Evolutionary conservation across 768 basidiomycete genomes (phyloP).

Genomic region (Epithele typhae): DNA sequence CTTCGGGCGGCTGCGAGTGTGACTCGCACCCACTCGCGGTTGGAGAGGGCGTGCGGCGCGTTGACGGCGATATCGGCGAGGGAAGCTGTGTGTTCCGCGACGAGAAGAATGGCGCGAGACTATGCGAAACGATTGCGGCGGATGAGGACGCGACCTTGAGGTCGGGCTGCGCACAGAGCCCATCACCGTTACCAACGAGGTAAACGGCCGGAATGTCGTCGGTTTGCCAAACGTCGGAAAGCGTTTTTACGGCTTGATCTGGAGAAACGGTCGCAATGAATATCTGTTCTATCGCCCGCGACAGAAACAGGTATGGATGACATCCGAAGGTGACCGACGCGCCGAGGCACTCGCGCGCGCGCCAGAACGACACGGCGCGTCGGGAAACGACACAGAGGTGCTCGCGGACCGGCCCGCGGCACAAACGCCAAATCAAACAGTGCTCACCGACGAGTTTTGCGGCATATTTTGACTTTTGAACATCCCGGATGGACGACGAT

Average conservation of each 20-base stretch:
- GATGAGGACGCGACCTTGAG: slow-evolving; percentile 13
- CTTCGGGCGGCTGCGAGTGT: slow-evolving; percentile 17
- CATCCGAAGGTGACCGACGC: background rate
- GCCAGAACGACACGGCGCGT: slow-evolving; percentile 2
- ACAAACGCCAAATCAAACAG: background rate
- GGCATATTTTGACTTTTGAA: slow-evolving; percentile 62
- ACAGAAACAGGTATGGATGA: too few relatives aligned
- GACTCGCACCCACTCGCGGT: slow-evolving; percentile 20
- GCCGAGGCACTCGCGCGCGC: background rate
- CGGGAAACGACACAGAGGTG: background rate
- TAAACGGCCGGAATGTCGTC: slow-evolving; percentile 68
- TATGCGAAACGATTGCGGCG: background rate
- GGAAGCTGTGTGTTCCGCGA: slow-evolving; percentile 42
- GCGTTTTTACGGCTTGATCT: slow-evolving; percentile 78
- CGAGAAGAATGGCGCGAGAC: slow-evolving; percentile 10
- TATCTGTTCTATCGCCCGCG: too few relatives aligned
- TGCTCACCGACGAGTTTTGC: slow-evolving; percentile 66
- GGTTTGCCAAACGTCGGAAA: slow-evolving; percentile 78
- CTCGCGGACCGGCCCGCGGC: background rate
- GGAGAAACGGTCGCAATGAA: slow-evolving; percentile 5
- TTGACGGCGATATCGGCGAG: slow-evolving; percentile 51
- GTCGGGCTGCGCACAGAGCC: slow-evolving; percentile 21
- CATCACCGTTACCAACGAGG: slow-evolving; percentile 14
- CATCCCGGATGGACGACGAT: slow-evolving; percentile 33
- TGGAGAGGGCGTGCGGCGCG: slow-evolving; percentile 28